A percentile compares a stretch with the other conserved stretches of the same genome.
These are phyloP conservation scores for Laguncularia racemosa DNA, from an alignment of 345 rosid genomes.

Conservation along the genomic window DNA sequence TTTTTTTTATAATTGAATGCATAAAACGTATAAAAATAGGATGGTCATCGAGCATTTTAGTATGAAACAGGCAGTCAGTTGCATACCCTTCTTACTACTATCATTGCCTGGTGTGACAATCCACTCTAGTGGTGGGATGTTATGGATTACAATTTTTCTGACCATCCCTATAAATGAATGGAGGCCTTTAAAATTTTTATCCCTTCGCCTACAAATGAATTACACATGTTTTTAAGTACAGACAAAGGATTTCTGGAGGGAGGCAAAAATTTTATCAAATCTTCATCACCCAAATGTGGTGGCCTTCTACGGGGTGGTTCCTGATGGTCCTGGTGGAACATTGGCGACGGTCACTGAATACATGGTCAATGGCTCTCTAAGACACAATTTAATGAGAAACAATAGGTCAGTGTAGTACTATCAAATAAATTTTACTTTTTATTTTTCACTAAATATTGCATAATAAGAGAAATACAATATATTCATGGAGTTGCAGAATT, in stretches of 20 bases:
- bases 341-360: conserved; percentile 87
- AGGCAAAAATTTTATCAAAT: conserved; percentile 73
- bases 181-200: too few relatives aligned
- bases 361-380: conserved; percentile 88
- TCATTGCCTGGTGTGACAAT: too few relatives aligned
- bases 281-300: conserved; percentile 96
- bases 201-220: too few relatives aligned
- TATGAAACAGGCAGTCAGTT: too few relatives aligned
- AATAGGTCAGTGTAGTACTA: conserved; percentile 33
- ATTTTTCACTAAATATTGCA: not conserved
- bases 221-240: conserved; percentile 7
- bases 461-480: conserved; percentile 3
- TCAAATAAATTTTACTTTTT: not conserved
- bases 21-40: too few relatives aligned
- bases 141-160: too few relatives aligned
- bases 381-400: conserved; percentile 61
- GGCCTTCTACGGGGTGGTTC: conserved; percentile 91
- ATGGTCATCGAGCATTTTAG: too few relatives aligned
- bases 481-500: conserved; percentile 10
- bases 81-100: too few relatives aligned
- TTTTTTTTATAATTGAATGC: too few relatives aligned
- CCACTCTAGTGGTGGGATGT: too few relatives aligned
- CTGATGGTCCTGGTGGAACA: conserved; percentile 82
- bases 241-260: conserved; percentile 90
- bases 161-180: too few relatives aligned